Percentiles rank a stretch among this genome's conserved stretches.
Conservation (phyloP, 2,329 filamentous ascomycete species). For the Chaetomium olivaceum region DNA sequence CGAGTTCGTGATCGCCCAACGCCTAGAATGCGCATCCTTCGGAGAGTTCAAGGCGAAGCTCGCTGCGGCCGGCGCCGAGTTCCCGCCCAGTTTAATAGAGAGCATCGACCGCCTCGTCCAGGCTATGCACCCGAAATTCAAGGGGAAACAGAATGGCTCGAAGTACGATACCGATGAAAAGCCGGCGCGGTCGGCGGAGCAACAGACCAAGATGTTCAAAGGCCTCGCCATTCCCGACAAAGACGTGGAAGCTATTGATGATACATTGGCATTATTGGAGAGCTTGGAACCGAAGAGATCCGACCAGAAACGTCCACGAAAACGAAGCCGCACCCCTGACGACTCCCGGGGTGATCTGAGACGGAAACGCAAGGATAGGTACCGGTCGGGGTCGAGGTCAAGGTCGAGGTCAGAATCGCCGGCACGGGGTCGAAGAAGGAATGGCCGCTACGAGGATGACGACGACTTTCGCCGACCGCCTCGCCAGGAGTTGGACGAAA, state of each 20-base stretch:
- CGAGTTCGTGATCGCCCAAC: conserved; percentile 93
- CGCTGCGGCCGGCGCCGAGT: conserved; percentile 73
- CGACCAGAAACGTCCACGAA: conserved; percentile 38
- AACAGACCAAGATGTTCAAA: conserved; percentile 86
- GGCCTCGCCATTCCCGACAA: conserved; percentile 86
- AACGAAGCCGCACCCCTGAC: conserved; percentile 38
- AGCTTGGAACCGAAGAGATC: conserved; percentile 68
- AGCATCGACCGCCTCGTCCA: conserved; percentile 86
- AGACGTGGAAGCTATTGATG: conserved; percentile 75
- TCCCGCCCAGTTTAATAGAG: conserved; percentile 84
- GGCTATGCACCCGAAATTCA: conserved; percentile 90
- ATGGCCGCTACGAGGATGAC: conserved; percentile 41
- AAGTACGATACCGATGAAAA: conserved; percentile 42
- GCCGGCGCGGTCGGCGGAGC: conserved; percentile 54
- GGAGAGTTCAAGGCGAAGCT: conserved; percentile 75
- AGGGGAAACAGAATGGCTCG: conserved; percentile 47
- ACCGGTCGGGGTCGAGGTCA: conserved; percentile 42
- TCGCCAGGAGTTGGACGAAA: conserved; percentile 74
- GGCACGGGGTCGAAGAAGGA: conserved; percentile 43
- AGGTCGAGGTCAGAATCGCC: conserved; percentile 45
- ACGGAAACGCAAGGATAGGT: conserved; percentile 51
- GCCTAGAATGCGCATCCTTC: conserved; percentile 70
- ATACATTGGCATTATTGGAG: conserved; percentile 91
- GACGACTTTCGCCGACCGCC: conserved; percentile 51
- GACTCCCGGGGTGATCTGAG: conserved; percentile 30